Evolutionary conservation across 2,329 filamentous ascomycete genomes (phyloP), one percentile per base, ranked within the genome.

Genomic region (Xylaria sp.): DNA sequence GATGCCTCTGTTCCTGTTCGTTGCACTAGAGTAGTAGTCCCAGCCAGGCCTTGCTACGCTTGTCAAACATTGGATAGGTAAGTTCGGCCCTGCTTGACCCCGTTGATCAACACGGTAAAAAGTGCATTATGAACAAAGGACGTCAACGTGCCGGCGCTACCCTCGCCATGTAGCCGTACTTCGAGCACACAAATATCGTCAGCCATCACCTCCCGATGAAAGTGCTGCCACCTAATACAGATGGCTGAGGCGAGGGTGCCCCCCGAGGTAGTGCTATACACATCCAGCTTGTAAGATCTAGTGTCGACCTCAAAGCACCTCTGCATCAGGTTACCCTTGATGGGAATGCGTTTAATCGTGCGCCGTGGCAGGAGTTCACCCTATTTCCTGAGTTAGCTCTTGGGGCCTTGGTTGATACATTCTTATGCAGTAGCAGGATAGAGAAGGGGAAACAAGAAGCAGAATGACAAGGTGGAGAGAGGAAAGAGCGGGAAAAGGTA

Each of bases 271-370:
- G 48, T 25, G 31, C 48, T 51, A 33, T 51, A 51, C 48, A 51
- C 48, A 21, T 51, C n/a, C 33, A 51, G 27, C 11, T 4, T 51
- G 21, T 51, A 51, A 25, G 33, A 38, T 40, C 33, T 33, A 51
- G 13, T 40, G 19, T 51, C 33, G 35, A 19, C 33, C 35, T 51
- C 19, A 51, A 51, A 51, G 48, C 33, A 51, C 21, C 48, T 51
- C 21, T 40, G 48, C 33, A 51, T 51, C 48, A 38, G 48, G 40
- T 38, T 6, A 51, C 33, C 21, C 31, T 51, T 51, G 48, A 38
- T 40, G 21, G 48, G 48, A 51, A 51, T 51, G 35, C 48, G 48
- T 33, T 51, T 51, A 40, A 38, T 38, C 15, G 48, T 27, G 48
- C 25, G 48, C 21, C 11, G 19, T 51, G 48, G 48, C 31, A 51